phyloP scores from a whole-genome alignment of 768 basidiomycete genomes.

The Mycena indigotica region DNA sequence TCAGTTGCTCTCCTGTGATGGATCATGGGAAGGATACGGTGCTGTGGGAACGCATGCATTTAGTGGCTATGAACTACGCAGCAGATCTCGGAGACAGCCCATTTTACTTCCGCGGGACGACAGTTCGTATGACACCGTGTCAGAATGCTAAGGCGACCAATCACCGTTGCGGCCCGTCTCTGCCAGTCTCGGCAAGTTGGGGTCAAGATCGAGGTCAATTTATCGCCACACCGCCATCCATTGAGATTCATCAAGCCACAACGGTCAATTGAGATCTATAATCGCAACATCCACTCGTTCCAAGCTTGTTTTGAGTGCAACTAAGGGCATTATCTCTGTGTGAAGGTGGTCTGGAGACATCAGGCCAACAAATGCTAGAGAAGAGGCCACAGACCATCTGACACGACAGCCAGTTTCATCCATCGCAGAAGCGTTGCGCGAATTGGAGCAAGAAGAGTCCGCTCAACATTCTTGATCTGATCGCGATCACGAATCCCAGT shows the following conservation, averaged over 20 bases:
- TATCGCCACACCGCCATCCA: too few relatives aligned
- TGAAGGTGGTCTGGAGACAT: constrained; percentile 27
- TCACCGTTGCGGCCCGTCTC: too few relatives aligned
- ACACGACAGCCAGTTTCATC: constrained; percentile 24
- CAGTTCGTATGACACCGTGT: neutral
- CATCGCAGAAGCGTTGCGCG: constrained; percentile 39
- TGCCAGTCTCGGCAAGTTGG: too few relatives aligned
- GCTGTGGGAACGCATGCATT: neutral
- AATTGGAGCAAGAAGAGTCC: constrained; percentile 48
- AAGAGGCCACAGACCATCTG: constrained; percentile 29
- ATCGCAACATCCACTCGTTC: constrained; percentile 50
- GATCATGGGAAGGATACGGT: neutral
- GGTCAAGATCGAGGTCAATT: too few relatives aligned
- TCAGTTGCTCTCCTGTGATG: neutral
- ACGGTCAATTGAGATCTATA: too few relatives aligned
- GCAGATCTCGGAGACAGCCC: neutral
- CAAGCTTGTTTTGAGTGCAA: constrained; percentile 51
- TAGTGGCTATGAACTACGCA: neutral
- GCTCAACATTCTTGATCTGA: constrained; percentile 46
- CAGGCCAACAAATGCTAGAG: neutral
- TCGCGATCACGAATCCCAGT: constrained; percentile 53
- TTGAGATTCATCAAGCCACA: too few relatives aligned
- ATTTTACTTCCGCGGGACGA: neutral
- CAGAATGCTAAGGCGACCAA: neutral
- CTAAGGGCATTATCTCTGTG: constrained; percentile 35